phyloP scores from a whole-genome alignment of 2,329 filamentous ascomycete species.

The Paecilomyces variotii region DNA sequence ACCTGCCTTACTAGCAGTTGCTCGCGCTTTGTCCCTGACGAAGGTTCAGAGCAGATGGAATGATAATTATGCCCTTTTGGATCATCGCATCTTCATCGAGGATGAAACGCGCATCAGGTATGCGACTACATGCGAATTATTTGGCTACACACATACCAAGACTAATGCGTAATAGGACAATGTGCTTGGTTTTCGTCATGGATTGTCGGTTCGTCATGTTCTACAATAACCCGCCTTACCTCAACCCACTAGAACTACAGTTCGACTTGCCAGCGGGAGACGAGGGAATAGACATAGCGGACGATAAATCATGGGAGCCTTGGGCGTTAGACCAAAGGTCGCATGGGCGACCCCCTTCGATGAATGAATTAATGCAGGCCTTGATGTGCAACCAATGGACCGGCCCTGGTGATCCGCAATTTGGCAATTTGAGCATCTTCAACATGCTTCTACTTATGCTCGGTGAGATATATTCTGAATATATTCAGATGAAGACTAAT shows the following conservation, averaged over 20 bases:
- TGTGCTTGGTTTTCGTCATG: not conserved
- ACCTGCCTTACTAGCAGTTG: not conserved
- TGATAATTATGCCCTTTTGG: not conserved
- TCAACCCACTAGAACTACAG: not conserved
- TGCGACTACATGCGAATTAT: not conserved
- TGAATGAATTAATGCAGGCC: not conserved
- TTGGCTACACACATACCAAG: not conserved
- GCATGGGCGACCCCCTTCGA: not conserved
- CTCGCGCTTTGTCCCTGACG: not conserved
- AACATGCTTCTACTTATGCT: not conserved
- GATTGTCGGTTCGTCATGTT: not conserved
- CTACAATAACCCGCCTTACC: not conserved
- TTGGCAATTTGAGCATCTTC: not conserved
- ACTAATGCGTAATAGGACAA: not conserved
- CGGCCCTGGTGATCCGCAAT: not conserved
- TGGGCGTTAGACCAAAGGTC: not conserved
- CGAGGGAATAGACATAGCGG: not conserved
- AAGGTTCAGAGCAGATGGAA: not conserved
- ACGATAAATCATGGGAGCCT: not conserved
- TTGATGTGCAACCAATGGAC: not conserved
- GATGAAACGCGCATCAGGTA: not conserved
- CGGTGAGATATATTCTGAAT: not conserved
- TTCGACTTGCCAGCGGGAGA: not conserved
- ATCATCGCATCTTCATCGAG: not conserved
- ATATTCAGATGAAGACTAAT: not conserved